Base-by-base conservation (phyloP, 768 basidiomycete species). In the Russula sp. region DNA sequence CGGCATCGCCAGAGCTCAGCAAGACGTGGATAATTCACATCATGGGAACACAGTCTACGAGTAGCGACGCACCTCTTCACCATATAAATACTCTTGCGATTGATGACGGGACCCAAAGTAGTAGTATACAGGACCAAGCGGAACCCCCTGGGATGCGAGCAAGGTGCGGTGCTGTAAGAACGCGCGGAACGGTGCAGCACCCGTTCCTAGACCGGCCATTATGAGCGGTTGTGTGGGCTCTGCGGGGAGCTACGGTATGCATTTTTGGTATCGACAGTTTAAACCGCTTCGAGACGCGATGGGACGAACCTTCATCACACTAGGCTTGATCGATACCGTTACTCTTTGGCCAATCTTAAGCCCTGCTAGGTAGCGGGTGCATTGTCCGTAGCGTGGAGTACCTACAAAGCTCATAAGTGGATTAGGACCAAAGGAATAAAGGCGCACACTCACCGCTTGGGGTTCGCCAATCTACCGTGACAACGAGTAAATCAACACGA, bases 51-150 rank as follows among this genome's bases (percentile, higher is more conserved):
- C 2, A 2, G 42, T 29, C 34, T 22, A 43, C 32, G 41, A 25
- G 9, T 14, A 32, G 8, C 9, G 34, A 59, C 66, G 48, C 58
- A 66, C 66, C 58, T 93, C 91, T 70, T 93, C 91, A 56, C 93
- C 93, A 73, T 99, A 99, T 38, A 99, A 87, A 74, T 94, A 99
- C 72, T 99, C 97, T 69, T 93, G 85, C 34, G 89, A 88, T 73
- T 91, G 90, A 73, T 98, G 88, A 59, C 97, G 91, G 60, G 96
- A 94, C 59, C 97, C 97, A 72, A 99, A 99, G 80, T 99, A 99
- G 79, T 99, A 98, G 72, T 98, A 87, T 10, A 93, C 83, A 2
- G 96, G 96, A 0, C 97, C 97, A 61, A 97, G 84, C 54, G 88
- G 79, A 66, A 87, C 76, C 32, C 88, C 87, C 70, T 90, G 86